Conservation (phyloP, 495 filamentous ascomycete species). For the Glonium stellatum region DNA sequence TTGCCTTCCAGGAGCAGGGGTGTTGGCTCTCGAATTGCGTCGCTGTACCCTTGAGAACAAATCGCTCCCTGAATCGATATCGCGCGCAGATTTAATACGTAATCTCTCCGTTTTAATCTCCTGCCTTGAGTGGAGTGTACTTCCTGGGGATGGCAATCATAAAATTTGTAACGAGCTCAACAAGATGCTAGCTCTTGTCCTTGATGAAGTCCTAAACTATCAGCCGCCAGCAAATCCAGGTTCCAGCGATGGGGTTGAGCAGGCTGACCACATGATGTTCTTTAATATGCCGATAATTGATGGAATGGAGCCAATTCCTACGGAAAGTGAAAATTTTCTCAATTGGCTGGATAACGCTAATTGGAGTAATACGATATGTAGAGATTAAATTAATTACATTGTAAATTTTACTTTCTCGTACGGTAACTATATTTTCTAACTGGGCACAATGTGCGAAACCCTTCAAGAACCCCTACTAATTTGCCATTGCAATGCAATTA, state of each 20-base stretch:
- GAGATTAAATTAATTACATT: too few relatives aligned
- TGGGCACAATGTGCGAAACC: too few relatives aligned
- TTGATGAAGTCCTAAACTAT: slow-evolving; percentile 25
- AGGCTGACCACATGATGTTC: slow-evolving; percentile 1
- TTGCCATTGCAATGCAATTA: too few relatives aligned
- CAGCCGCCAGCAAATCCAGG: slow-evolving; percentile 10
- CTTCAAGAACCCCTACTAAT: too few relatives aligned
- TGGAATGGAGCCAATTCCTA: slow-evolving; percentile 26
- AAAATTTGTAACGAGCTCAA: slow-evolving; percentile 23
- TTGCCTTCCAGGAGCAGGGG: slow-evolving; percentile 21
- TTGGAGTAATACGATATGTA: slow-evolving; percentile 18
- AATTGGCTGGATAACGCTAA: slow-evolving; percentile 28
- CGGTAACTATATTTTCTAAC: neutral
- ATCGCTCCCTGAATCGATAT: slow-evolving; percentile 14
- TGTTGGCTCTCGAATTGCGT: slow-evolving; percentile 21
- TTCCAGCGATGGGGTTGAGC: neutral
- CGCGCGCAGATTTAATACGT: slow-evolving; percentile 21
- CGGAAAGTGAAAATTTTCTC: slow-evolving; percentile 21
- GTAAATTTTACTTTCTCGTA: neutral
- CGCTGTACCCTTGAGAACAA: slow-evolving; percentile 23
- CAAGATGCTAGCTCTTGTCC: slow-evolving; percentile 22
- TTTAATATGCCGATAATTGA: slow-evolving; percentile 24
- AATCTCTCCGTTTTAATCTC: slow-evolving; percentile 25
- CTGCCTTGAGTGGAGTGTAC: slow-evolving; percentile 18
- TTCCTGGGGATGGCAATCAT: slow-evolving; percentile 24